A percentile compares a stretch with the other conserved stretches of the same genome.
These are phyloP conservation scores for Allomyces macrogynus DNA, from an alignment of 192 early-diverging fungal genomes.

Conservation along the genomic window DNA sequence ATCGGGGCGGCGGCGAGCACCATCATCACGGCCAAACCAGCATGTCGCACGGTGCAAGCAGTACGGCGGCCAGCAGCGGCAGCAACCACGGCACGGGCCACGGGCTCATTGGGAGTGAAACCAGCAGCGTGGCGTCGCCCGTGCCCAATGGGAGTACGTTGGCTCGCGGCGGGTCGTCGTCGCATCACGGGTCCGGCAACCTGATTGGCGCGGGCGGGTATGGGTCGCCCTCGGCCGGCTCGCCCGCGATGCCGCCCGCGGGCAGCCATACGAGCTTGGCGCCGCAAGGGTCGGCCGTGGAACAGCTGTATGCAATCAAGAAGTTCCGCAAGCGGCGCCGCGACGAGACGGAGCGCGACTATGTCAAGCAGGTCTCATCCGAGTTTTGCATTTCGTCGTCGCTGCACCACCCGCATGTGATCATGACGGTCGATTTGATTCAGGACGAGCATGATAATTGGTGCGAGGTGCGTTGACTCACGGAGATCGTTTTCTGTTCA, in stretches of 20 bases:
- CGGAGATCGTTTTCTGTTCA: background rate
- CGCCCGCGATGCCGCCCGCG: too few relatives aligned
- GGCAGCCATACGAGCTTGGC: background rate
- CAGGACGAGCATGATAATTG: constrained; percentile 7
- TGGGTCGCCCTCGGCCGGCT: too few relatives aligned
- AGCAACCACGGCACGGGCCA: too few relatives aligned
- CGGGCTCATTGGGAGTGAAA: too few relatives aligned
- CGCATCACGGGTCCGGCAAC: too few relatives aligned
- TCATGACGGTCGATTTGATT: constrained; percentile 10
- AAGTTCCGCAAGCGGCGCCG: constrained; percentile 10
- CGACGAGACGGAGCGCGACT: constrained; percentile 14
- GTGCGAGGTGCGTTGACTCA: constrained; percentile 5
- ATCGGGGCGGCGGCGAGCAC: too few relatives aligned
- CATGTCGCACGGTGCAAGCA: too few relatives aligned
- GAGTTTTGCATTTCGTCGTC: constrained; percentile 14
- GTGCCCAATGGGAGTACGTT: background rate
- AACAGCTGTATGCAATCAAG: constrained; percentile 5
- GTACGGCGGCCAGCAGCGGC: too few relatives aligned
- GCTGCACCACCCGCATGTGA: constrained; percentile 13
- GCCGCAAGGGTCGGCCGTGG: constrained; percentile 5
- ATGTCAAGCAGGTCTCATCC: constrained; percentile 12
- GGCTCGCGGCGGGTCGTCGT: background rate
- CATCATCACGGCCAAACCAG: background rate
- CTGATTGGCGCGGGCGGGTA: too few relatives aligned
- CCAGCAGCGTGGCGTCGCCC: too few relatives aligned